Conservation (phyloP, 1,284 basidiomycete species). For the Microbotryum intermedium region DNA sequence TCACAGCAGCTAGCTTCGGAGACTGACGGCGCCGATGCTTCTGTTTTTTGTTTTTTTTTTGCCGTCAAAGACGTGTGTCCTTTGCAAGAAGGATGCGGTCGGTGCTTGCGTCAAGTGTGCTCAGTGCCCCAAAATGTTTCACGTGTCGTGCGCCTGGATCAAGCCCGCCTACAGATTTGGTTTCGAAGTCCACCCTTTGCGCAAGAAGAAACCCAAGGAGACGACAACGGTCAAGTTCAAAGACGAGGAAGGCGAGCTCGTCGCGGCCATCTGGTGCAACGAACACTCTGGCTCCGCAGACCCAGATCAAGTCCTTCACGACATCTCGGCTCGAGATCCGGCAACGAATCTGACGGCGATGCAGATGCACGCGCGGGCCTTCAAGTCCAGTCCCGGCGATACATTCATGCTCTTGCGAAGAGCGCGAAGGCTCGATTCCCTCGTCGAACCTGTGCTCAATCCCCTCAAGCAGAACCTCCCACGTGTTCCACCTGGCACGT, state of each 20-base stretch:
- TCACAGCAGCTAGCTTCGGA: neutral
- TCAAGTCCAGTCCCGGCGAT: slow-evolving; percentile 59
- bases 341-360: slow-evolving; percentile 23
- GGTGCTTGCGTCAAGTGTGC: slow-evolving; percentile 77
- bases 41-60: slow-evolving; percentile 31
- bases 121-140: slow-evolving; percentile 71
- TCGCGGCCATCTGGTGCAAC: too few species aligned
- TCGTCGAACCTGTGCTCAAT: slow-evolving; percentile 15
- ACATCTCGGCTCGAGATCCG: slow-evolving; percentile 17
- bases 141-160: slow-evolving; percentile 79
- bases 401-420: slow-evolving; percentile 53
- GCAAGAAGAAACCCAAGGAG: slow-evolving; percentile 55
- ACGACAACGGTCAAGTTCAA: slow-evolving; percentile 69
- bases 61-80: slow-evolving; percentile 44
- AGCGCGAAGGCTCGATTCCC: slow-evolving; percentile 32
- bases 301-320: slow-evolving; percentile 18
- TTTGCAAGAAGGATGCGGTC: slow-evolving; percentile 55
- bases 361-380: slow-evolving; percentile 43
- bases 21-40: neutral
- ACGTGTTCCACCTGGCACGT: too few species aligned
- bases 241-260: slow-evolving; percentile 46
- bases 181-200: slow-evolving; percentile 75
- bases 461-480: neutral
- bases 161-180: slow-evolving; percentile 69
- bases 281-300: neutral